Evolutionary conservation across 202 grass and related monocot genomes (phyloP).

Genomic region (Saccharum hybrid): DNA sequence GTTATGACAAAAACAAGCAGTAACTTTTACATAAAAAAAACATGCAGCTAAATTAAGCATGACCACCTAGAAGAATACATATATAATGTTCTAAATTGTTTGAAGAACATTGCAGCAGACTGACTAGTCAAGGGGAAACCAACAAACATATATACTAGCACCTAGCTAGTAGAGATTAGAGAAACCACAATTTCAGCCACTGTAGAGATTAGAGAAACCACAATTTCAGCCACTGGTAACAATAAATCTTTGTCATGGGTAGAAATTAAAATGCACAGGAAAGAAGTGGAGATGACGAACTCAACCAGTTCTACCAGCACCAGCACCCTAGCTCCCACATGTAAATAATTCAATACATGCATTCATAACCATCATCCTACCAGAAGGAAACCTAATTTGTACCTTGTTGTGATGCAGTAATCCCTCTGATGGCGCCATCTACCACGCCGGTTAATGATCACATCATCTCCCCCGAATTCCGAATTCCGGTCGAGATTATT

Average conservation of each 20-base stretch:
- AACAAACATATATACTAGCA: not conserved
- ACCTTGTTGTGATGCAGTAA: conserved; percentile 34
- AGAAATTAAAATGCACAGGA: not conserved
- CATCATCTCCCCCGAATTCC: too few relatives aligned
- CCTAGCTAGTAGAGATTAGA: too few relatives aligned
- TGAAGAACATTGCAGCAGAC: not conserved
- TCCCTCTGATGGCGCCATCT: conserved; percentile 13
- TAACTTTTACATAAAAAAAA: not conserved
- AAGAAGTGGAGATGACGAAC: not conserved
- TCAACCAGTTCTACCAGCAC: not conserved
- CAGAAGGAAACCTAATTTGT: not conserved
- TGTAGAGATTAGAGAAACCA: not conserved
- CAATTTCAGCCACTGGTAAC: not conserved
- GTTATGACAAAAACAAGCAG: not conserved
- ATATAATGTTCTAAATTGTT: not conserved
- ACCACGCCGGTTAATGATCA: not conserved
- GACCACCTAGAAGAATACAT: not conserved
- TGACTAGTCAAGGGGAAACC: too few relatives aligned
- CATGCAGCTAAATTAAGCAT: not conserved
- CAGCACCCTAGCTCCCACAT: not conserved
- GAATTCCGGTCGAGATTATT: not conserved
- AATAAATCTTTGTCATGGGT: not conserved
- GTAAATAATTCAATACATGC: not conserved
- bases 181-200: not conserved
- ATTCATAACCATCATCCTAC: not conserved